These are phyloP conservation scores for Calonectria crousiana DNA, from an alignment of 2,329 filamentous ascomycete species.

Conservation along the genomic window DNA sequence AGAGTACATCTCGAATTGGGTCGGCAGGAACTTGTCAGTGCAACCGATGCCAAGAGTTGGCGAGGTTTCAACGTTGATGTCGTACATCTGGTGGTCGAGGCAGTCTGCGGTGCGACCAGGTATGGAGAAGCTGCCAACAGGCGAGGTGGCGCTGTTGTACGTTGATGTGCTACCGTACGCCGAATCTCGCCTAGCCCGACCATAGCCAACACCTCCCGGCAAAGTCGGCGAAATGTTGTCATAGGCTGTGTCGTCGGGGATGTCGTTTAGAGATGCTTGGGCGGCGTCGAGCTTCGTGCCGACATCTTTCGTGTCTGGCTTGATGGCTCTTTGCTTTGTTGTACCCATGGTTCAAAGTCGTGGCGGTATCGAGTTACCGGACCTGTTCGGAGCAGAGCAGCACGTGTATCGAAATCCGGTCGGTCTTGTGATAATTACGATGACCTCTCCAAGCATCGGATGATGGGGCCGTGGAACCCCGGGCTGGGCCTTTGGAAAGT, in stretches of 20 bases:
- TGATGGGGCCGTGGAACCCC: not conserved
- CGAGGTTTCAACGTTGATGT: not conserved
- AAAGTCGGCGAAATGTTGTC: not conserved
- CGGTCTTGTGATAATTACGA: not conserved
- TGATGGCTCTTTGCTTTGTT: conserved; percentile 3
- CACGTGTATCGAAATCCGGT: conserved; percentile 3
- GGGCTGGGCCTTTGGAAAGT: not conserved
- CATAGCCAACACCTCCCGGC: not conserved
- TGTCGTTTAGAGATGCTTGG: not conserved
- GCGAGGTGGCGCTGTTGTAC: conserved; percentile 8
- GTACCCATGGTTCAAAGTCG: not conserved
- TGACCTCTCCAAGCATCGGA: not conserved
- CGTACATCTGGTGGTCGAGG: not conserved
- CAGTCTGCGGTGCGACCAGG: not conserved
- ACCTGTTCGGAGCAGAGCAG: not conserved
- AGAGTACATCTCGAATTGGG: not conserved
- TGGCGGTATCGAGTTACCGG: not conserved
- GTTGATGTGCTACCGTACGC: conserved; percentile 2
- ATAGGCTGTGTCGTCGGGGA: not conserved
- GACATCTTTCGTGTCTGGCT: not conserved
- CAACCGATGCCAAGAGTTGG: not conserved
- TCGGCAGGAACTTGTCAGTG: not conserved
- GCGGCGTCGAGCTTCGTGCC: not conserved
- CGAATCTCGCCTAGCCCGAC: conserved; percentile 4
- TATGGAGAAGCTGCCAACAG: not conserved